These are phyloP conservation scores for Plasmopara viticola DNA, from an alignment of 352 stramenopile species.

Conservation along the genomic window DNA sequence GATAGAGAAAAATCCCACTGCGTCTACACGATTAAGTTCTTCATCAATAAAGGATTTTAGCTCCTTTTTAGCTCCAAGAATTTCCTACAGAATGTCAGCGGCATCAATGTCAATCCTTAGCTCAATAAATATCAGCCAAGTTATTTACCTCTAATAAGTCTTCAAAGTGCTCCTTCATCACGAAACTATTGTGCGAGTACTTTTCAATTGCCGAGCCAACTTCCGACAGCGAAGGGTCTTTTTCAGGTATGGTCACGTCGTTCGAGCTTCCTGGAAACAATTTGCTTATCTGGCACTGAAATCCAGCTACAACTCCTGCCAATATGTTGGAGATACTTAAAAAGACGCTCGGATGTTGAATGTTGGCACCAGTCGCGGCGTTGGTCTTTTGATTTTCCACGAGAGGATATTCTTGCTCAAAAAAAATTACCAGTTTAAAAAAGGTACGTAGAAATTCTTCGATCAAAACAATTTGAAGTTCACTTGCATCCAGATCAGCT, in stretches of 20 bases:
- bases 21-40: conserved; percentile 34
- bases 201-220: conserved; percentile 25
- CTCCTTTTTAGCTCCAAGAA: conserved; percentile 4
- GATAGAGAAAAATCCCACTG: conserved; percentile 49
- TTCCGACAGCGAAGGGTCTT: conserved; percentile 3
- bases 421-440: conserved; percentile 63
- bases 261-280: conserved; percentile 39
- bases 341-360: conserved; percentile 30
- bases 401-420: conserved; percentile 60
- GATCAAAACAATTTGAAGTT: conserved; percentile 66
- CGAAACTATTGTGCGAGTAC: conserved; percentile 18
- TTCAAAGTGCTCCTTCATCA: conserved; percentile 20
- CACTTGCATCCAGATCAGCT: conserved; percentile 52
- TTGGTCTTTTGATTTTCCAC: not conserved
- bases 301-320: conserved; percentile 48
- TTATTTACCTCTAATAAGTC: conserved; percentile 31
- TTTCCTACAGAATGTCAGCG: conserved; percentile 16
- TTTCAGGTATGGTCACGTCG: conserved; percentile 19
- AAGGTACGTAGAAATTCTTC: conserved; percentile 75
- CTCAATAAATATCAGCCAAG: not conserved
- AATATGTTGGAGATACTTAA: conserved; percentile 67
- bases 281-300: conserved; percentile 33
- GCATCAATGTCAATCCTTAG: not conserved
- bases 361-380: conserved; percentile 1
- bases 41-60: conserved; percentile 53